phyloP scores from a whole-genome alignment of 331 rosid genomes.

The Pyrus hybrid region DNA sequence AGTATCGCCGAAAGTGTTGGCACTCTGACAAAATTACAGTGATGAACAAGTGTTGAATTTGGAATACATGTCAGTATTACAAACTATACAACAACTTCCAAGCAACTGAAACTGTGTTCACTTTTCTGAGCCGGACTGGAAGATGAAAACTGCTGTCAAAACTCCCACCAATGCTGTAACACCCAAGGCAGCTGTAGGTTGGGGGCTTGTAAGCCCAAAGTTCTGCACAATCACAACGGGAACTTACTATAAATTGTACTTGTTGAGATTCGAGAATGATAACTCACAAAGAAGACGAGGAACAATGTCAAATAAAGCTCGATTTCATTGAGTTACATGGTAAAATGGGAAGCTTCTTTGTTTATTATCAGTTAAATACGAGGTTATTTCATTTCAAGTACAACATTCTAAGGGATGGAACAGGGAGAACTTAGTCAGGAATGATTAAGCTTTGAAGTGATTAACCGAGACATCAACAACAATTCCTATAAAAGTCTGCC shows the following conservation, averaged over 20 bases:
- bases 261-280: not conserved
- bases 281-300: not conserved
- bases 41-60: conserved; percentile 13
- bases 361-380: not conserved
- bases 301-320: not conserved
- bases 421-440: not conserved
- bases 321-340: not conserved
- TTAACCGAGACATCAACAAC: not conserved
- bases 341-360: not conserved
- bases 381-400: not conserved
- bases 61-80: conserved; percentile 12
- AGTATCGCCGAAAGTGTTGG: not conserved
- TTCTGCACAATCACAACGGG: conserved; percentile 52
- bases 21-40: conserved; percentile 19
- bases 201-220: conserved; percentile 61
- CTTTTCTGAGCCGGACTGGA: conserved; percentile 82
- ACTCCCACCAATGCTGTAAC: conserved; percentile 84
- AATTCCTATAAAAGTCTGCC: not conserved
- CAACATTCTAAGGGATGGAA: not conserved
- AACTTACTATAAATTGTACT: not conserved
- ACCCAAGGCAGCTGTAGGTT: conserved; percentile 81
- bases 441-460: not conserved
- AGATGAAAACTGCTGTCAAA: conserved; percentile 78
- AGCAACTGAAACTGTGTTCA: conserved; percentile 25
- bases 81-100: conserved; percentile 24